Percentiles rank a stretch among this genome's conserved stretches.
Evolutionary conservation across 2,329 filamentous ascomycete species (phyloP).

Genomic region (Dichotomopilus funicola): DNA sequence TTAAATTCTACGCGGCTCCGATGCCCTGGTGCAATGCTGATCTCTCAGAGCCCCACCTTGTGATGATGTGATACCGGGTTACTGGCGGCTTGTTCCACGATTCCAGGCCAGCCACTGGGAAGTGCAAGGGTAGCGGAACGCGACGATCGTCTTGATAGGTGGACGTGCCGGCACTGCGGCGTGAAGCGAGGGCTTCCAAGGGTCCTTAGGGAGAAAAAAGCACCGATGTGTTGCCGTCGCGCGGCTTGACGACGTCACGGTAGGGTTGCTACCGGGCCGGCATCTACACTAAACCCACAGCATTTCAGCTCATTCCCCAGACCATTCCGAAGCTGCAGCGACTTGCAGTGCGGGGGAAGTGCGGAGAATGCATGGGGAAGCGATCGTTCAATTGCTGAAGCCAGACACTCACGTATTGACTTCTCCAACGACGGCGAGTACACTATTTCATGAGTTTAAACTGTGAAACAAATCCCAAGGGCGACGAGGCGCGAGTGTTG

Average conservation of each 20-base stretch:
- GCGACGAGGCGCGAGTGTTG: too few relatives aligned
- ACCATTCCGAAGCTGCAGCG: neutral
- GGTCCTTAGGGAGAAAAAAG: constrained; percentile 4
- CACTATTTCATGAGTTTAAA: too few relatives aligned
- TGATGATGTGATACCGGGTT: neutral
- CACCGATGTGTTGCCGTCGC: constrained; percentile 23
- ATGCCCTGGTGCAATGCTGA: constrained; percentile 1
- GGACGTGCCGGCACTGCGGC: neutral
- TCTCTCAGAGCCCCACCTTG: neutral
- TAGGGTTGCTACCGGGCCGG: neutral
- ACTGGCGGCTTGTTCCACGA: neutral
- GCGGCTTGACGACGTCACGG: neutral
- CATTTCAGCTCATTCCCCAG: neutral
- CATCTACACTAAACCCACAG: neutral
- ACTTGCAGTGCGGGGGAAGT: constrained; percentile 1
- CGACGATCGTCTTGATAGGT: neutral
- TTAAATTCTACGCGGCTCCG: neutral
- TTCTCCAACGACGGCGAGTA: too few relatives aligned
- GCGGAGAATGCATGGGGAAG: neutral
- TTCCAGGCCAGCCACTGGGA: neutral
- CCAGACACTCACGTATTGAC: too few relatives aligned
- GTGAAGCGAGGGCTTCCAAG: constrained; percentile 13
- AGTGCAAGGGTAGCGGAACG: neutral
- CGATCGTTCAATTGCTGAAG: neutral
- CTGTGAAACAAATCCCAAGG: too few relatives aligned